These are phyloP conservation scores for Basipetospora chlamydospora DNA, from an alignment of 2,329 filamentous ascomycete species.

Conservation along the genomic window DNA sequence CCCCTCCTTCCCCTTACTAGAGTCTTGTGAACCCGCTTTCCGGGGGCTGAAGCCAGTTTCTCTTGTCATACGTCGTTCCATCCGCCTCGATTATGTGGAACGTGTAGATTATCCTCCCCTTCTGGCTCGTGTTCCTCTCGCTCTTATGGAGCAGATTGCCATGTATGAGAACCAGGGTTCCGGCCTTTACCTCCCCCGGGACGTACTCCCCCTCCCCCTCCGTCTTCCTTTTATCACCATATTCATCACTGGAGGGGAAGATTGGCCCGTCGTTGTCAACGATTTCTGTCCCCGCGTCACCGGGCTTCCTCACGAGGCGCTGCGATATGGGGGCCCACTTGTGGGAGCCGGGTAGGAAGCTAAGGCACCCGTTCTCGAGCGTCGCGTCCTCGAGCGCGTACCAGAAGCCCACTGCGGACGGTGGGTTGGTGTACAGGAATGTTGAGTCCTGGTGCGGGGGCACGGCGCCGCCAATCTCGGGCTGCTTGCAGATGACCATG, in stretches of 20 bases:
- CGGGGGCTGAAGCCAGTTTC: constrained; percentile 89
- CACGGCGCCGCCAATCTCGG: constrained; percentile 85
- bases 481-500: constrained; percentile 98
- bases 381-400: constrained; percentile 91
- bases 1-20: too few relatives aligned
- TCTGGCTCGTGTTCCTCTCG: constrained; percentile 74
- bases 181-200: constrained; percentile 77
- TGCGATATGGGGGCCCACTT: constrained; percentile 53
- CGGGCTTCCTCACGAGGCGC: constrained; percentile 56
- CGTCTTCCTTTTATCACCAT: constrained; percentile 26
- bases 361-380: constrained; percentile 72
- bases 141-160: constrained; percentile 94
- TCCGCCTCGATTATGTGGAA: constrained; percentile 91
- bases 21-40: constrained; percentile 63
- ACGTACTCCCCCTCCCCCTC: constrained; percentile 44
- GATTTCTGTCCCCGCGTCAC: constrained; percentile 49
- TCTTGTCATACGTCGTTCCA: constrained; percentile 58
- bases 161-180: constrained; percentile 83
- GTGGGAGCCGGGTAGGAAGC: constrained; percentile 74
- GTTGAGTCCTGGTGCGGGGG: constrained; percentile 85
- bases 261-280: constrained; percentile 49
- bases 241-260: constrained; percentile 43
- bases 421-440: constrained; percentile 81
- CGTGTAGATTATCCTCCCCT: constrained; percentile 88
- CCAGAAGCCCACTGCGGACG: constrained; percentile 90